Base-by-base conservation (phyloP, 441 rosid species). In the Euphorbia corollata region DNA sequence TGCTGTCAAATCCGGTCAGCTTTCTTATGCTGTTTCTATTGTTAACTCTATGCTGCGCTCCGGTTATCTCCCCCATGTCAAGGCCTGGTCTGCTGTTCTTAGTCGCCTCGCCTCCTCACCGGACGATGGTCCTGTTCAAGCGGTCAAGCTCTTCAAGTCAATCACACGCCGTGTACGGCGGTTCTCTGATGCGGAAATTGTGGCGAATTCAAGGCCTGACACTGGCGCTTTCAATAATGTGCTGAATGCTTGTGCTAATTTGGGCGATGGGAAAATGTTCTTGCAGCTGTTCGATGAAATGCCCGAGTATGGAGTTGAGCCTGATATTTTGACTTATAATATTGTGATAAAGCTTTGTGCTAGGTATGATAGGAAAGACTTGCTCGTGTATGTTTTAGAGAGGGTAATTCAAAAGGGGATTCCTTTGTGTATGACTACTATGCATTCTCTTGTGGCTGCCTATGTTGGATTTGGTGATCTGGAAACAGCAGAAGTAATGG, bases 391-490 rank as follows among this genome's bases (percentile, higher is more conserved):
- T 67, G 96, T 88, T 3, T 68, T 90, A 64, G 98, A 93, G 73
- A 85, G 87, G 74, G 85, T 84, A 45, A 71, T 89, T 53, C 81
- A 81, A 64, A 80, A 77, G 74, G 80, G 80, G 2, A 64, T 93
- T 58, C 83, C 79, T 19, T 66, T 85, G 61, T 90, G 97, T 64
- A 86, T 83, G 81, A 87, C 96, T 32, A 90, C 96, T 7, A 63
- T 93, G 79, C 91, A 88, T 75, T 90, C 98, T 0, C 88, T 93
- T 16, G 90, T 93, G 13, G 97, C 97, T 0, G 97, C 97, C 22
- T 93, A 88, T 81, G 96, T 93, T 47, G 98, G 96, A 11, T 90
- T 93, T 70, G 88, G 87, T 41, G 97, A 90, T 68, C 77, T 90
- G 60, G 82, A 83, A 69, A 84, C 82, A 0, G 96, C 95, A 0